Evolutionary conservation across 352 stramenopile species (phyloP).

Genomic region (Pythium brachiatum): DNA sequence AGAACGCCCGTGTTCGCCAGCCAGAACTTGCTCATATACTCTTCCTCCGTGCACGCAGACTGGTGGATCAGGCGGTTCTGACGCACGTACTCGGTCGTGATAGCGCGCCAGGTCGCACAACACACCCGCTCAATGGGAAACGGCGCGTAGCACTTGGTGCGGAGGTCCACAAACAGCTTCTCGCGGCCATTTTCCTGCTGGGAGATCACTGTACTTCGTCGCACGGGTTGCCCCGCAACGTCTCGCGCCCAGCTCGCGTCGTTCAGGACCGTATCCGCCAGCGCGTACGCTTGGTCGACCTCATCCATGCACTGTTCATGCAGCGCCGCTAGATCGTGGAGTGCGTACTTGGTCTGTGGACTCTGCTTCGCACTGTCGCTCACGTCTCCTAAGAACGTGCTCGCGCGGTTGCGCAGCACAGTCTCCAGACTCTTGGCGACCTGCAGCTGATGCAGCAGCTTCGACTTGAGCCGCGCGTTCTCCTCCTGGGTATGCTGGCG

Average conservation of each 20-base stretch:
- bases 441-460: conserved; percentile 1
- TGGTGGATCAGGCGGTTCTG: conserved; percentile 9
- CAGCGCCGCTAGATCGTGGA: conserved; percentile 12
- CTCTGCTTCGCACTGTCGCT: neutral
- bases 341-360: conserved; percentile 2
- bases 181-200: neutral
- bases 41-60: conserved; percentile 10
- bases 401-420: conserved; percentile 11
- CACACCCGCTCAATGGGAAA: conserved; percentile 16
- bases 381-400: conserved; percentile 13
- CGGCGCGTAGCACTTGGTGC: neutral
- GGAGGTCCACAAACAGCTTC: neutral
- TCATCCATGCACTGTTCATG: conserved; percentile 17
- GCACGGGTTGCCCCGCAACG: neutral
- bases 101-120: conserved; percentile 9
- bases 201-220: neutral
- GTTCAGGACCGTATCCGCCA: conserved; percentile 4
- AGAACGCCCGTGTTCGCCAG: neutral
- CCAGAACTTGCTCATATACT: conserved; percentile 10
- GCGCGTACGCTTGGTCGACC: conserved; percentile 12
- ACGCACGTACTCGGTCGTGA: conserved; percentile 17
- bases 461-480: conserved; percentile 6
- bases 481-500: conserved; percentile 2
- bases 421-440: conserved; percentile 10
- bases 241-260: neutral